These are phyloP conservation scores for Ogataea wickerhamii DNA, from an alignment of 805 yeast species.

Conservation along the genomic window DNA sequence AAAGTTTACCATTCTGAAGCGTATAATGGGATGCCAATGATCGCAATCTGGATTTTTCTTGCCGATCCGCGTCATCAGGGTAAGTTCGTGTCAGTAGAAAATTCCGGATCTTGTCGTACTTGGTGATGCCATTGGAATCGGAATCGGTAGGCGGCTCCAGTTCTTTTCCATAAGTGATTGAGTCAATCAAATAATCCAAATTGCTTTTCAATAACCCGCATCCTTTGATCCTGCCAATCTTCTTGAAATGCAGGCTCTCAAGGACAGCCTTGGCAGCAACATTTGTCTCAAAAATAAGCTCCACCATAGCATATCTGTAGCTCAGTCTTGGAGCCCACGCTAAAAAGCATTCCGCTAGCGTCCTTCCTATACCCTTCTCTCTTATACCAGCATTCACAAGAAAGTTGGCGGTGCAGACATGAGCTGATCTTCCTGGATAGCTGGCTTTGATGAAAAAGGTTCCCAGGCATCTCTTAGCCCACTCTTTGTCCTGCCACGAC, in stretches of 20 bases:
- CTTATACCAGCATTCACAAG: constrained; percentile 90
- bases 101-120: constrained; percentile 65
- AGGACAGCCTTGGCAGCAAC: constrained; percentile 75
- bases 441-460: constrained; percentile 81
- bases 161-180: constrained; percentile 79
- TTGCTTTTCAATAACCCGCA: constrained; percentile 87
- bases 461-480: constrained; percentile 94
- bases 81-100: constrained; percentile 82
- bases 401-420: constrained; percentile 86
- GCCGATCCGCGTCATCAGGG: constrained; percentile 78
- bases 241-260: constrained; percentile 70
- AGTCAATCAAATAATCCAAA: constrained; percentile 75
- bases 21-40: constrained; percentile 76
- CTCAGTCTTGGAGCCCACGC: constrained; percentile 93
- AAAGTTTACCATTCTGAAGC: constrained; percentile 65
- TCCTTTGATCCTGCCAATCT: constrained; percentile 77
- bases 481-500: constrained; percentile 47
- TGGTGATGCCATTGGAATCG: constrained; percentile 46
- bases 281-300: constrained; percentile 85
- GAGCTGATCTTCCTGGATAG: constrained; percentile 90
- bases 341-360: constrained; percentile 75
- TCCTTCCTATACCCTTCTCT: constrained; percentile 86
- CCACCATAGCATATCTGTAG: constrained; percentile 78
- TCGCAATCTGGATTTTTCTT: constrained; percentile 83
- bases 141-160: constrained; percentile 42